Conservation (phyloP, 768 basidiomycete species). For the Lepiota brunneoincarnata region DNA sequence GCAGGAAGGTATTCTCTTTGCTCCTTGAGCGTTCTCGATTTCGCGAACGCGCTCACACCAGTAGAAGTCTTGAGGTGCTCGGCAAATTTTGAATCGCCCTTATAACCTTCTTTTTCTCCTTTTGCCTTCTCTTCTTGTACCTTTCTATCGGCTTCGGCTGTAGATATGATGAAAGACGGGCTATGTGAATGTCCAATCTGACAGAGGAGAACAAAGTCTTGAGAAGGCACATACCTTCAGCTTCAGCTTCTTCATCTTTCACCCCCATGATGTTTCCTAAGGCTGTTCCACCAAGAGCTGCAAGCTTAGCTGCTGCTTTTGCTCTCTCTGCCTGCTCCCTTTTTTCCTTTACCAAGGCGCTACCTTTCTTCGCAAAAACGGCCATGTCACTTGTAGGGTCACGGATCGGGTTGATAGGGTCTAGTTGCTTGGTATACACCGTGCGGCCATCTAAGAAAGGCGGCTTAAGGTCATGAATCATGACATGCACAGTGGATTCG, state of each 20-base stretch:
- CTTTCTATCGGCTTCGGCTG: constrained; percentile 57
- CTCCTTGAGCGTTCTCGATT: constrained; percentile 81
- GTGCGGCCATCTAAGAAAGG: constrained; percentile 97
- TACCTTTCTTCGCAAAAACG: constrained; percentile 95
- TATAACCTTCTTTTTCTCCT: constrained; percentile 69
- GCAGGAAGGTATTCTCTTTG: constrained; percentile 97
- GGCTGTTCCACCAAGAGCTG: constrained; percentile 85
- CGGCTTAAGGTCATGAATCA: constrained; percentile 95
- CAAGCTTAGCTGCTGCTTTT: constrained; percentile 94
- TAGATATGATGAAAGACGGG: constrained; percentile 31
- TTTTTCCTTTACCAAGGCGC: constrained; percentile 89
- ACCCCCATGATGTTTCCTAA: constrained; percentile 99
- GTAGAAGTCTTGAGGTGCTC: constrained; percentile 80
- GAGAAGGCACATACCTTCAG: constrained; percentile 66
- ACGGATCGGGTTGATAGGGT: constrained; percentile 95
- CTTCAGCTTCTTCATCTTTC: constrained; percentile 90
- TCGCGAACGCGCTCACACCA: constrained; percentile 81
- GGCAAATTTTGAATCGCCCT: constrained; percentile 97
- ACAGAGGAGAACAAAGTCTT: constrained; percentile 21
- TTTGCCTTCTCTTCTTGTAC: constrained; percentile 51
- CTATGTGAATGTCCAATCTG: constrained; percentile 82
- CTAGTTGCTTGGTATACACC: constrained; percentile 94
- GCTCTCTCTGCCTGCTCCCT: constrained; percentile 94
- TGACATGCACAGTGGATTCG: constrained; percentile 94
- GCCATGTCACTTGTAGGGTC: constrained; percentile 96